Base-by-base conservation (phyloP, 768 basidiomycete genomes). In the Tylopilus plumbeoviolaceoides region DNA sequence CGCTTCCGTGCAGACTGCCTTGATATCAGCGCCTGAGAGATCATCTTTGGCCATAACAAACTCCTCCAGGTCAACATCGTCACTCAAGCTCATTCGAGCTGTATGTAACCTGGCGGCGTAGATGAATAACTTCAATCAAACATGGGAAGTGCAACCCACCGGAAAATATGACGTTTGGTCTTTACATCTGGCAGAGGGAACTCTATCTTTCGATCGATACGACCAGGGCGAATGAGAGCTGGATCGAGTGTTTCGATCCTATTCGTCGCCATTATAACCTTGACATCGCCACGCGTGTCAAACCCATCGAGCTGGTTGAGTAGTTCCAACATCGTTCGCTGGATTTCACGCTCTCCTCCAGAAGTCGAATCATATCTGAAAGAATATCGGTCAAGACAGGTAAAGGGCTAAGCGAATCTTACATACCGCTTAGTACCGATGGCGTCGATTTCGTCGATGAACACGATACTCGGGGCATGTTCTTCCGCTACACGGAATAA, bases 181-280 rank as follows among this genome's bases (percentile, higher is more conserved):
- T 99, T 99, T 58, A 95, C 84, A 63, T 99, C 97, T 14, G 97
- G 97, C 30, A 98, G 73, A 15, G 94, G 95, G 77, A 95, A 97
- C 68, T 97, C 97, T 47, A 99, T 99, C 77, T 99, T 99, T 48
- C 97, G 83, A 65, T 99, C 97, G 57, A 99, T 98, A 64, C 97
- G 92, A 44, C 97, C 97, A 6, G 97, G 97, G 47, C 97, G 90
- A 64, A 99, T 97, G 55, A 99, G 84, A 17, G 97, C 97, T 50
- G 97, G 97, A 71, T 99, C 97, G 27, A 99, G 81, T 4, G 92
- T 86, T 69, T 98, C 95, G 62, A 99, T 99, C 73, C 81, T 86
- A 75, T 99, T 99, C 6, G 97, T 99, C 12, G 97, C 97, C 97
- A 98, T 98, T 70, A 99, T 98, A 60, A 99, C 95, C 73, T 98